Evolutionary conservation across 192 early-diverging fungal species (phyloP).

Genomic region (Phycomyces blakesleeanus): DNA sequence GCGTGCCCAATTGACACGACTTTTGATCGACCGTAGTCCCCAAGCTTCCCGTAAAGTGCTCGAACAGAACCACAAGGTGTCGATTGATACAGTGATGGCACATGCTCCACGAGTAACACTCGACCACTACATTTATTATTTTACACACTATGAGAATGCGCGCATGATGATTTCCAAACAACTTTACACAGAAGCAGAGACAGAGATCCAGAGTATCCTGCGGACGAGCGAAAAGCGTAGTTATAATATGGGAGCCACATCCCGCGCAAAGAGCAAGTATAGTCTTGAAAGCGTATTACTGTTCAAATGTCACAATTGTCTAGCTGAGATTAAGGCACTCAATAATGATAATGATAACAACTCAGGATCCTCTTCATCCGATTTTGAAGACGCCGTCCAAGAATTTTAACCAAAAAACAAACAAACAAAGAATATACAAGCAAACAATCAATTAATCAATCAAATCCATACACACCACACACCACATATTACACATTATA

Average conservation of each 20-base stretch:
- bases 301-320: constrained; percentile 55
- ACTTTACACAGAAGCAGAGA: constrained; percentile 39
- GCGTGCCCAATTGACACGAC: constrained; percentile 60
- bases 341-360: neutral
- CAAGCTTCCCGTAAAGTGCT: neutral
- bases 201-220: constrained; percentile 51
- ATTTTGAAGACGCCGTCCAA: too few relatives aligned
- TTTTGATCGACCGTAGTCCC: constrained; percentile 31
- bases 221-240: constrained; percentile 29
- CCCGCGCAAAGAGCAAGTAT: constrained; percentile 59
- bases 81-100: constrained; percentile 45
- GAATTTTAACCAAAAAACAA: too few relatives aligned
- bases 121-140: constrained; percentile 62
- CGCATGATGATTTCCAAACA: constrained; percentile 42
- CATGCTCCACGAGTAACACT: constrained; percentile 49
- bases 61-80: constrained; percentile 6
- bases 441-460: too few relatives aligned
- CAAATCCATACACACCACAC: too few relatives aligned
- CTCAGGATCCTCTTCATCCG: neutral
- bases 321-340: constrained; percentile 11
- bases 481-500: too few relatives aligned
- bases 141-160: constrained; percentile 57
- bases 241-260: constrained; percentile 22
- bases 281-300: constrained; percentile 58
- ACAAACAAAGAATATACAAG: too few relatives aligned